Percentiles rank a stretch among this genome's conserved stretches.
Evolutionary conservation across 176 grass and related monocot species (phyloP).

Genomic region (Hsuehochloa calcarea): DNA sequence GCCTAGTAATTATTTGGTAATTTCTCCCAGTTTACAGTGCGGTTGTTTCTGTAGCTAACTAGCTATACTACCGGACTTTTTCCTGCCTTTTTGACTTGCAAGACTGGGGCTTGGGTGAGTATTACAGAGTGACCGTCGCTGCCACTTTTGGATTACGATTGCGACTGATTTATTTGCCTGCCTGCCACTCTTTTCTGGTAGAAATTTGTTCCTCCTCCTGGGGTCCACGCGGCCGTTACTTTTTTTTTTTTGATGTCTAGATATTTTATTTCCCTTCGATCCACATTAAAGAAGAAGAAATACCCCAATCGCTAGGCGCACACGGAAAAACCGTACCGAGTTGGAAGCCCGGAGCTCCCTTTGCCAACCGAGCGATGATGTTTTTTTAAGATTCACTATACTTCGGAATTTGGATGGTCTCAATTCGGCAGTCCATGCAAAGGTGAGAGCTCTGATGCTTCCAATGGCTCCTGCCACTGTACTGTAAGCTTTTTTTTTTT

Average conservation of each 20-base stretch:
- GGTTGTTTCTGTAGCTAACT: background rate
- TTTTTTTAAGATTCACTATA: background rate
- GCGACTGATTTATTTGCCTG: background rate
- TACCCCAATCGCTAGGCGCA: too few relatives aligned
- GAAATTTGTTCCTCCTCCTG: background rate
- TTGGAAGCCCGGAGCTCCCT: too few relatives aligned
- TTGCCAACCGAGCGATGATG: too few relatives aligned
- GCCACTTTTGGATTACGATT: background rate
- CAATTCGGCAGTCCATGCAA: background rate
- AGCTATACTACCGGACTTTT: background rate
- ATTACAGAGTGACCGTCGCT: background rate
- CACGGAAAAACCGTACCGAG: too few relatives aligned
- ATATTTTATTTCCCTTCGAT: too few relatives aligned
- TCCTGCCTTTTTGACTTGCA: constrained; percentile 12
- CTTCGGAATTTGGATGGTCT: background rate
- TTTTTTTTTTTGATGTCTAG: too few relatives aligned
- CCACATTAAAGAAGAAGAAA: too few relatives aligned
- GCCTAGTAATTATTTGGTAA: background rate
- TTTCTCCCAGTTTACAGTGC: background rate
- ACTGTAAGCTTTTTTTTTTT: background rate
- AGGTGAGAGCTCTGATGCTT: background rate
- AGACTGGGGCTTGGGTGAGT: background rate
- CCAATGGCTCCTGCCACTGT: background rate
- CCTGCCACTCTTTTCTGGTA: constrained; percentile 4
- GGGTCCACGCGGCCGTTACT: background rate